phyloP scores from a whole-genome alignment of 441 rosid species.

The Heliophila coronopifolia region DNA sequence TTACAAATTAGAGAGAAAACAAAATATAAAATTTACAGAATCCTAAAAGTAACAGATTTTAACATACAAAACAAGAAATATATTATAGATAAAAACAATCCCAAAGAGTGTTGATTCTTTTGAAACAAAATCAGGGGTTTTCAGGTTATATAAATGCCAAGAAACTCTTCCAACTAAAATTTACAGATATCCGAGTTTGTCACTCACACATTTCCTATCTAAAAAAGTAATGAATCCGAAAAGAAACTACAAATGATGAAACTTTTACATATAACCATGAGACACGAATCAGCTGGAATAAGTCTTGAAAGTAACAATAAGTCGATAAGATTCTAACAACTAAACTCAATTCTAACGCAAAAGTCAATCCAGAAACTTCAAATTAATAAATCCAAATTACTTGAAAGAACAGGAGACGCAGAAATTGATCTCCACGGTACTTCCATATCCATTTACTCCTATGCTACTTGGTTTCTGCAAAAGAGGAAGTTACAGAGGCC shows the following conservation, averaged over 20 bases:
- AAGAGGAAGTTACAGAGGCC: background rate
- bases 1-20: background rate
- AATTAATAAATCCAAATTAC: conserved; percentile 31
- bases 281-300: no score
- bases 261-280: no score
- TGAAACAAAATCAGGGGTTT: background rate
- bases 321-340: no score
- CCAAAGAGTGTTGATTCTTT: background rate
- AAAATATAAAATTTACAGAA: background rate
- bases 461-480: conserved; percentile 36
- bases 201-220: background rate
- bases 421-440: conserved; percentile 57
- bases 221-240: no score
- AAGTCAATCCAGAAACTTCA: no score
- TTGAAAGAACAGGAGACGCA: conserved; percentile 80
- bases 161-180: background rate
- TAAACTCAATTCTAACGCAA: no score
- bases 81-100: background rate
- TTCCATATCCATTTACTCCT: conserved; percentile 52
- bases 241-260: no score
- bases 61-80: background rate
- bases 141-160: background rate
- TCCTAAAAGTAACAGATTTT: conserved; percentile 6
- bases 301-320: no score
- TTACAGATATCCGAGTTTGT: background rate